Base-by-base conservation (phyloP, 2,329 filamentous ascomycete genomes). In the Pseudogymnoascus sp. region DNA sequence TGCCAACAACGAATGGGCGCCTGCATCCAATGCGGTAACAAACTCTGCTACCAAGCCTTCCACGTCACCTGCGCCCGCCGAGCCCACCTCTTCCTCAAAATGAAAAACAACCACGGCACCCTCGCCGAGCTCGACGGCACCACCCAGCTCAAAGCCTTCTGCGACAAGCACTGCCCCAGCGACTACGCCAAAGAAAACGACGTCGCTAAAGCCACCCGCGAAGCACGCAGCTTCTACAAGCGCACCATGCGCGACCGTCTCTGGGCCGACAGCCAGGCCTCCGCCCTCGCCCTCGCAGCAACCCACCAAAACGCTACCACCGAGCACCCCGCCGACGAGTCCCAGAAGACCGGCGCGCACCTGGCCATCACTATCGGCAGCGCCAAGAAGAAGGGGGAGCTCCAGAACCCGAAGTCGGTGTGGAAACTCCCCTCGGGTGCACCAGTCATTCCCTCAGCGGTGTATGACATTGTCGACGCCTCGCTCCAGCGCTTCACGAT, bases 1-100 rank as follows among this genome's bases (percentile, higher is more conserved):
- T 99, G 95, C 78, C 89, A 92, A 69, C 95, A 99, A 77, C 90
- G 88, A 71, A 99, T 99, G 95, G 95, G 95, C 21, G 93, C 95
- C 43, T 98, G 93, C 76, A 97, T 99, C 66, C 95, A 99, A 76
- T 99, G 95, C 76, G 92, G 93, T 66, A 97, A 98, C 79, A 98
- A 97, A 77, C 91, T 89, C 67, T 99, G 95, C 76, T 99, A 96
- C 73, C 89, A 93, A 72, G 95, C 95, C 7, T 99, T 99, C 75
- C 95, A 99, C 76, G 92, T 97, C 63, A 98, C 95, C 4, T 99
- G 95, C 75, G 95, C 95, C 23, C 86, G 95, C 63, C 86, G 90
- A 71, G 92, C 93, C 60, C 88, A 88, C 67, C 82, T 99, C 0
- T 98, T 91, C 73, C 80, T 99, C 68, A 93, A 93, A 77, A 99